Base-by-base conservation (phyloP, 164 flowering plant genomes). In the Stephania cephalantha region DNA sequence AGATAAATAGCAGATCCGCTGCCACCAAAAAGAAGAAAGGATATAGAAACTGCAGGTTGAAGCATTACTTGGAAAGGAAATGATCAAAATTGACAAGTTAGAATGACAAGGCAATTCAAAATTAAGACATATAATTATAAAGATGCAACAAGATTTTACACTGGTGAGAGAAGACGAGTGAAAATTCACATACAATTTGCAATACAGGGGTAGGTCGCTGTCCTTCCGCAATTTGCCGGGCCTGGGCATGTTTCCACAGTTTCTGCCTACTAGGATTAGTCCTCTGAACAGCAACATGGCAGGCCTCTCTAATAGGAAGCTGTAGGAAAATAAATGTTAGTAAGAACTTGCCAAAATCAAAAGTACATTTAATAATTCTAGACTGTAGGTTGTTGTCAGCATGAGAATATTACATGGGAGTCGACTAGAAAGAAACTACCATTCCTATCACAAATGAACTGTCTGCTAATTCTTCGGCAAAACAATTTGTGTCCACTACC, bases 271-370 rank as follows among this genome's bases (percentile, higher is more conserved):
- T 84, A 48, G 99, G 97, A 82, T 88, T 87, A 79, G 81, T 90
- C 79, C 80, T 86, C 82, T 94, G 99, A 20, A 96, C 85, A 79
- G 99, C 99, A 76, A 88, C 99, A 83, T 96, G 99, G 79, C 97
- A 96, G 46, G 99, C 99, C 86, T 96, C 99, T 84, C 91, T 90
- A 70, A 87, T 96, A 30, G 99, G 99, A 97, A 96, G 87, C 99
- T 96, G 80, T 11, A 31, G 22, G 55, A 72, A 76, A 71, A 58
- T 6, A 50, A 44, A 70, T 70, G 74, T 76, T 9, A 70, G 45
- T 46, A 73, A 48, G 17, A 78, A 20, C 46, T 69, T 9, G 44
- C 48, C 1, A 30, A 69, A 58, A 18, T 58, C 65, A 58, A 58
- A 58, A 58, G 65, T 17, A 58, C n/a, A 58, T 18, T 3, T 18